Evolutionary conservation across 176 grass and related monocot species (phyloP), one percentile per base, ranked within the genome.

Genomic region (Lolium perenne): DNA sequence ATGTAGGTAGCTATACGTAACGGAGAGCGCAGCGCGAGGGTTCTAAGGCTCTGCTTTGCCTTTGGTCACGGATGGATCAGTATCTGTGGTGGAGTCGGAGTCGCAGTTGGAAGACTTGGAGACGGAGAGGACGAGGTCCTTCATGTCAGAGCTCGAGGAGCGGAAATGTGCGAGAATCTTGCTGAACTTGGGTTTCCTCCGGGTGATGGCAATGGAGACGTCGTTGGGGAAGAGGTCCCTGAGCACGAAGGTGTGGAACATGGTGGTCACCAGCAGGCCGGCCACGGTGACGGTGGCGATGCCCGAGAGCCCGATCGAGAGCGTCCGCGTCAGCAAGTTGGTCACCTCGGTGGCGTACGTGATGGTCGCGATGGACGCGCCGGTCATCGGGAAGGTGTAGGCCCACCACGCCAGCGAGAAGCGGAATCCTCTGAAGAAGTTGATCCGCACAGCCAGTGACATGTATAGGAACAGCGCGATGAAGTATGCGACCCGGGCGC

Each of bases 391-490:
- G 87, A 99, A 99, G 50, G 97, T 98, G 77, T 99, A 99, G 1
- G 97, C 97, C 97, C 97, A 99, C 97, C 97, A 99, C 54, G 97
- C 90, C 76, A 99, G 94, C 38, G 97, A 99, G 90, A 99, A 99
- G 47, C 90, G 80, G 88, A 99, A 93, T 3, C 97, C 97, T 21
- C 90, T 84, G 89, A 99, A 98, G 54, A 99, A 94, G 83, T 96
- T 95, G 77, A 99, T 92, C 48, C 97, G 83, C 63, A 99, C 97
- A 9, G 90, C 97, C 72, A 99, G 90, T 66, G 94, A 99, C 81
- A 95, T 87, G 68, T 92, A 99, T 25, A 99, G 80, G 91, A 99
- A 99, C 65, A 99, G 77, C 0, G 97, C 94, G 84, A 99, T 88
- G 92, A 94, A 99, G 89, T 93, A 99, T 5, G 84, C 86, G n/a